phyloP scores from a whole-genome alignment of 352 stramenopile genomes.

The Blastocystis hominis region DNA sequence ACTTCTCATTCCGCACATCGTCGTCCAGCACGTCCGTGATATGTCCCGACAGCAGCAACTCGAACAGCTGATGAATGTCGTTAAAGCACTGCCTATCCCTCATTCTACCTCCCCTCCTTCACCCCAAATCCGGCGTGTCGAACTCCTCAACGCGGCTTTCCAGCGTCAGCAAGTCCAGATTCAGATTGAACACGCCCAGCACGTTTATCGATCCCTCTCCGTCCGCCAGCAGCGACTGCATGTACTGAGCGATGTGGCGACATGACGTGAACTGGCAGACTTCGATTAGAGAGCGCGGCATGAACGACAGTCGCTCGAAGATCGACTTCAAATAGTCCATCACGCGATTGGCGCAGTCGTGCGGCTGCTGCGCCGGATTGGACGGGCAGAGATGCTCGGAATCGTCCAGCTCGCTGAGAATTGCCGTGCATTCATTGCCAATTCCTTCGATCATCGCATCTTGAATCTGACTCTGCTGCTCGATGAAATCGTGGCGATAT shows the following conservation, averaged over 20 bases:
- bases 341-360: background rate
- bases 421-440: background rate
- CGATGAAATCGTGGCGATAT: constrained; percentile 12
- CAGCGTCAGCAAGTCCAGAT: constrained; percentile 41
- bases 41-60: constrained; percentile 2
- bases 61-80: constrained; percentile 11
- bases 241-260: constrained; percentile 30
- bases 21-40: constrained; percentile 41
- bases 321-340: background rate
- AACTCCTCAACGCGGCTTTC: constrained; percentile 16
- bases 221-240: constrained; percentile 3
- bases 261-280: constrained; percentile 47
- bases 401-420: background rate
- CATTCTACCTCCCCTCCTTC: background rate
- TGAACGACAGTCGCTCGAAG: background rate
- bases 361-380: background rate
- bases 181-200: constrained; percentile 41
- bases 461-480: background rate
- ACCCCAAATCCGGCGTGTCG: constrained; percentile 44
- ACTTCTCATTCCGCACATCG: background rate
- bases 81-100: constrained; percentile 45
- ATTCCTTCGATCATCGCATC: constrained; percentile 14
- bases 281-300: background rate
- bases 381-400: background rate
- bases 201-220: constrained; percentile 13